Percentiles rank a stretch among this genome's conserved stretches.
These are phyloP conservation scores for Themeda triandra DNA, from an alignment of 176 grass and related monocot genomes.

Conservation along the genomic window DNA sequence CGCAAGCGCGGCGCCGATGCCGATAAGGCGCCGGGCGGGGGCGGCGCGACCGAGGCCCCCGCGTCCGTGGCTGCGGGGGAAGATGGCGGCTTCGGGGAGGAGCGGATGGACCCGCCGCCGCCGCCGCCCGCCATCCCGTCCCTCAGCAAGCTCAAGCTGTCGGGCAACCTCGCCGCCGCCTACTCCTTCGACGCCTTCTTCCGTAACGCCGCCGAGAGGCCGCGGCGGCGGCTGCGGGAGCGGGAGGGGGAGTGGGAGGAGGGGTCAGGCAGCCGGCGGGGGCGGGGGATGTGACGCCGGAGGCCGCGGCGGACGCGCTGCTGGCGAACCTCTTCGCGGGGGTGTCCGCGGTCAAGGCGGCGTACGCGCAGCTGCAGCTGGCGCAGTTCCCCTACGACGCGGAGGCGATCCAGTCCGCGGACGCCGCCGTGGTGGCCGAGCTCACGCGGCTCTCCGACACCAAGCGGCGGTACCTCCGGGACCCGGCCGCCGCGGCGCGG, in stretches of 20 bases:
- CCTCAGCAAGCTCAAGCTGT: slow-evolving; percentile 74
- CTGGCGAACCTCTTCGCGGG: slow-evolving; percentile 72
- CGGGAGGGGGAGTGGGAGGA: not conserved
- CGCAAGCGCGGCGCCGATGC: slow-evolving; percentile 39
- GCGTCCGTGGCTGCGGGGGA: not conserved
- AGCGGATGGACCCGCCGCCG: slow-evolving; percentile 1
- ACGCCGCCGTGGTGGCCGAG: slow-evolving; percentile 71
- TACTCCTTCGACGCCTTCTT: slow-evolving; percentile 56
- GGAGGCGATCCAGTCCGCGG: slow-evolving; percentile 68
- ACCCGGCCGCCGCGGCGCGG: slow-evolving; percentile 40
- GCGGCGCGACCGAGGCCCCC: not conserved
- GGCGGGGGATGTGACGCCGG: not conserved
- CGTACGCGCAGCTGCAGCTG: slow-evolving; percentile 90
- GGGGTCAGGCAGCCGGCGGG: not conserved
- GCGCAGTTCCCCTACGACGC: slow-evolving; percentile 83
- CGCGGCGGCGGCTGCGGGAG: not conserved
- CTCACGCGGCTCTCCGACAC: slow-evolving; percentile 74
- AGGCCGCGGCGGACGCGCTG: slow-evolving; percentile 44
- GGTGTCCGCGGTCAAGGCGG: slow-evolving; percentile 85
- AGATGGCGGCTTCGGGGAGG: slow-evolving; percentile 25
- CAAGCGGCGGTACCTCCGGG: slow-evolving; percentile 63
- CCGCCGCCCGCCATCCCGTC: slow-evolving; percentile 13
- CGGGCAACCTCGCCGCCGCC: slow-evolving; percentile 53
- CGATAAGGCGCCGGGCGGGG: not conserved
- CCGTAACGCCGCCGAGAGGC: slow-evolving; percentile 46